These are phyloP conservation scores for Verticillium klebahnii DNA, from an alignment of 2,329 filamentous ascomycete species.

Conservation along the genomic window DNA sequence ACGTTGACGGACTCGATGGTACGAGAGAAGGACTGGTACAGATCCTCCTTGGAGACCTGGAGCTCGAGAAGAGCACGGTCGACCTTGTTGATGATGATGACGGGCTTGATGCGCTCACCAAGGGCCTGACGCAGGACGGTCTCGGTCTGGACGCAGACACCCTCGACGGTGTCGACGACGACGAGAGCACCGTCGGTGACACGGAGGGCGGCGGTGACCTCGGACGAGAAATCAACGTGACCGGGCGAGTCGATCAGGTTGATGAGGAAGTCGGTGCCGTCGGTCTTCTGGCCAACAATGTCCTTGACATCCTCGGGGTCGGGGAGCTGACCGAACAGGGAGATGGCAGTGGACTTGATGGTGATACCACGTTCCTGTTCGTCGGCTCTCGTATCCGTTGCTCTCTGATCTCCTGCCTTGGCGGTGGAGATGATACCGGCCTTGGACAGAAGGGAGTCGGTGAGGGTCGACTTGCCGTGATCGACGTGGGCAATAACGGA, in stretches of 20 bases:
- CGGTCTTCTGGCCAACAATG: slow-evolving; percentile 79
- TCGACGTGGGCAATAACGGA: slow-evolving; percentile 99
- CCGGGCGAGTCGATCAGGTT: slow-evolving; percentile 99
- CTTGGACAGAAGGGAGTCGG: slow-evolving; percentile 98
- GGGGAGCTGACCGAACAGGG: slow-evolving; percentile 82
- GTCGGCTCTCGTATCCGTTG: slow-evolving; percentile 94
- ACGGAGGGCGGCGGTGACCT: slow-evolving; percentile 98
- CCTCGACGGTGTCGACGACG: slow-evolving; percentile 98
- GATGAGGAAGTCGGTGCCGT: slow-evolving; percentile 97
- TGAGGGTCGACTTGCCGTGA: slow-evolving; percentile 99
- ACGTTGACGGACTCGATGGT: slow-evolving; percentile 99
- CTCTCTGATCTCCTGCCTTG: slow-evolving; percentile 93
- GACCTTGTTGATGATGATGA: slow-evolving; percentile 99
- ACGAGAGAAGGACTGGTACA: slow-evolving; percentile 99
- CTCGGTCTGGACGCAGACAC: slow-evolving; percentile 99
- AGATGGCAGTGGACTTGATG: slow-evolving; percentile 99
- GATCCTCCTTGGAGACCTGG: slow-evolving; percentile 96
- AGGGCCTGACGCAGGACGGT: slow-evolving; percentile 98
- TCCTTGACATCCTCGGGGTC: slow-evolving; percentile 90
- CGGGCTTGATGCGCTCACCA: slow-evolving; percentile 99
- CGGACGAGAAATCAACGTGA: slow-evolving; percentile 99
- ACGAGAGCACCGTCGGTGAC: slow-evolving; percentile 99
- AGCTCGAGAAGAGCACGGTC: slow-evolving; percentile 99
- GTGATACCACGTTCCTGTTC: slow-evolving; percentile 99
- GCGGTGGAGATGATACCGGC: slow-evolving; percentile 98